phyloP scores from a whole-genome alignment of 768 basidiomycete genomes.

The Pisolithus tinctorius region DNA sequence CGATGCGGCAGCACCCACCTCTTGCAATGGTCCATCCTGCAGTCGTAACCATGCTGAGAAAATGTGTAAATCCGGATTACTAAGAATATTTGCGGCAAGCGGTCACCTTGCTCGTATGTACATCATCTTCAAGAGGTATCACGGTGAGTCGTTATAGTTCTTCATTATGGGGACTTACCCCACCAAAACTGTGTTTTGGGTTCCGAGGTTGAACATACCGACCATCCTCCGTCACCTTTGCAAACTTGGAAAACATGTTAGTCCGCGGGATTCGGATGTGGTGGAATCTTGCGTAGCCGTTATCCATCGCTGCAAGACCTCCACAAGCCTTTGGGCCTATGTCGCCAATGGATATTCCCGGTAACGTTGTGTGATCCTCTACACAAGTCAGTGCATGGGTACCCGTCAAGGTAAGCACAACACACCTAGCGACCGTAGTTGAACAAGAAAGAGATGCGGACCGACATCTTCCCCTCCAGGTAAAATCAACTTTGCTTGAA shows the following conservation, averaged over 20 bases:
- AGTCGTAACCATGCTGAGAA: slow-evolving; percentile 52
- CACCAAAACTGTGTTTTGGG: slow-evolving; percentile 68
- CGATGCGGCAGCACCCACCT: slow-evolving; percentile 32
- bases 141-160: background rate
- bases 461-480: slow-evolving; percentile 55
- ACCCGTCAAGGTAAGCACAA: background rate
- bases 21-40: slow-evolving; percentile 60
- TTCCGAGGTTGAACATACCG: slow-evolving; percentile 62
- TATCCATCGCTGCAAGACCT: slow-evolving; percentile 47
- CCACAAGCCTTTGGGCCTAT: slow-evolving; percentile 39
- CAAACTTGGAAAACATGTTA: slow-evolving; percentile 72
- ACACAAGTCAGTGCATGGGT: slow-evolving; percentile 2
- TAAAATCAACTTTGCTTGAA: slow-evolving; percentile 69
- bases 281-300: slow-evolving; percentile 63
- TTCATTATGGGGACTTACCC: slow-evolving; percentile 37
- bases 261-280: slow-evolving; percentile 61
- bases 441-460: slow-evolving; percentile 71
- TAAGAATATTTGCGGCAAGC: background rate
- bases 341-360: slow-evolving; percentile 62
- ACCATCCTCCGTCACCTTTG: slow-evolving; percentile 59
- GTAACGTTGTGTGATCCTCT: slow-evolving; percentile 57
- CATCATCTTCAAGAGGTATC: slow-evolving; percentile 46
- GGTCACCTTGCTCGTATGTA: slow-evolving; percentile 59
- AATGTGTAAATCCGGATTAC: background rate
- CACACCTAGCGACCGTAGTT: slow-evolving; percentile 56